These are phyloP conservation scores for Aspergillus felis DNA, from an alignment of 2,329 filamentous ascomycete genomes.

Conservation along the genomic window DNA sequence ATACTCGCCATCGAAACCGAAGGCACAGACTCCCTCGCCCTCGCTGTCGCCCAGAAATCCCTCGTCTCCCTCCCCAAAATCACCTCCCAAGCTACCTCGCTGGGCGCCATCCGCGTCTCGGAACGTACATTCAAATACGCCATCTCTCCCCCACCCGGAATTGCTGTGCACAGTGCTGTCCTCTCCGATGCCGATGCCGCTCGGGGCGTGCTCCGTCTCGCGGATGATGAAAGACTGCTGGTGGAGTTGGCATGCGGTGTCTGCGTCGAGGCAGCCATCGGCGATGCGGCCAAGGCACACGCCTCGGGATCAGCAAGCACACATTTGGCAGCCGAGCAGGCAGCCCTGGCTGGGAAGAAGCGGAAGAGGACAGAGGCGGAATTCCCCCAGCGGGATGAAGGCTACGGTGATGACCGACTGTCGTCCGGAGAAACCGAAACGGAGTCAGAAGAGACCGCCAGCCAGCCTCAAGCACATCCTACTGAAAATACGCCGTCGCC, in stretches of 20 bases:
- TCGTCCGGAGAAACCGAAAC: slow-evolving; percentile 26
- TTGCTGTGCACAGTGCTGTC: slow-evolving; percentile 58
- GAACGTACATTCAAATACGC: slow-evolving; percentile 64
- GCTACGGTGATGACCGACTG: slow-evolving; percentile 33
- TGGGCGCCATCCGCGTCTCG: slow-evolving; percentile 71
- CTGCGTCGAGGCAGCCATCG: slow-evolving; percentile 55
- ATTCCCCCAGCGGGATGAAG: slow-evolving; percentile 25
- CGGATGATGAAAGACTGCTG: slow-evolving; percentile 75
- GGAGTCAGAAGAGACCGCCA: slow-evolving; percentile 14
- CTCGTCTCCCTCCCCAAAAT: slow-evolving; percentile 66
- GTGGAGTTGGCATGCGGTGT: slow-evolving; percentile 86
- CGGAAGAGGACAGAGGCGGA: slow-evolving; percentile 22
- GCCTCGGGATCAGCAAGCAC: background rate
- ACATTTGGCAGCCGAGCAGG: slow-evolving; percentile 3
- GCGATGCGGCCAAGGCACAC: slow-evolving; percentile 22
- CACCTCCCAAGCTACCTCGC: slow-evolving; percentile 68
- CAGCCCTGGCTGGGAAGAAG: slow-evolving; percentile 21
- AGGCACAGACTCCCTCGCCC: slow-evolving; percentile 67
- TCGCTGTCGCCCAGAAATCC: slow-evolving; percentile 52
- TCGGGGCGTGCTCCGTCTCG: slow-evolving; percentile 69
- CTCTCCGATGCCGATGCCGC: slow-evolving; percentile 75
- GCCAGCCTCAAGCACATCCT: background rate
- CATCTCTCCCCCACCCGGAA: slow-evolving; percentile 39
- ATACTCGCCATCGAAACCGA: slow-evolving; percentile 72
- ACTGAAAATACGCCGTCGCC: background rate